Evolutionary conservation across 495 filamentous ascomycete genomes (phyloP).

Genomic region (Aspergillus diversus): DNA sequence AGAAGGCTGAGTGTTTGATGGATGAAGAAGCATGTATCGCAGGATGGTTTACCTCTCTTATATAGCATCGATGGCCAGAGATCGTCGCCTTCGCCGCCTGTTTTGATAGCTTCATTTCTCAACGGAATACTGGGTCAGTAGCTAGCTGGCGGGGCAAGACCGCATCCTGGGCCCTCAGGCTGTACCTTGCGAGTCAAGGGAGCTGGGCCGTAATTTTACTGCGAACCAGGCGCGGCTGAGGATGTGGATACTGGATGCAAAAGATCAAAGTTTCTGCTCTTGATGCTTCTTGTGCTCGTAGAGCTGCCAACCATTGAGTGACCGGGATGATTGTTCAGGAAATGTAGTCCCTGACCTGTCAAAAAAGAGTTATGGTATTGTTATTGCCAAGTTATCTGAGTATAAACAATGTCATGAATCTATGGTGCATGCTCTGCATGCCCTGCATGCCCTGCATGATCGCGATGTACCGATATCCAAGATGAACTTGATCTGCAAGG

Average conservation of each 20-base stretch:
- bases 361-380: no score
- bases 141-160: constrained; percentile 28
- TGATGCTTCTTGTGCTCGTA: no score
- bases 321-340: no score
- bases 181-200: background rate
- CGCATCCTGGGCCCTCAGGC: background rate
- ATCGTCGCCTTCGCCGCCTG: constrained; percentile 11
- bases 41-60: background rate
- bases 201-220: background rate
- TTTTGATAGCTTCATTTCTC: constrained; percentile 7
- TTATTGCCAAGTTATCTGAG: no score
- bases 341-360: no score
- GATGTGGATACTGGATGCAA: background rate
- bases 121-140: constrained; percentile 6
- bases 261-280: background rate
- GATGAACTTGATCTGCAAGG: no score
- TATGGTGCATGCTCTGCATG: no score
- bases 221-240: background rate
- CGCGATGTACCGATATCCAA: no score
- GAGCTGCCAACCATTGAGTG: no score
- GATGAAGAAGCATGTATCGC: constrained; percentile 4
- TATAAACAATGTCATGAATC: no score
- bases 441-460: no score
- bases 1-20: constrained; percentile 19
- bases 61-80: background rate